Base-by-base conservation (phyloP, 2,329 filamentous ascomycete species). In the Colletotrichum plurivorum region DNA sequence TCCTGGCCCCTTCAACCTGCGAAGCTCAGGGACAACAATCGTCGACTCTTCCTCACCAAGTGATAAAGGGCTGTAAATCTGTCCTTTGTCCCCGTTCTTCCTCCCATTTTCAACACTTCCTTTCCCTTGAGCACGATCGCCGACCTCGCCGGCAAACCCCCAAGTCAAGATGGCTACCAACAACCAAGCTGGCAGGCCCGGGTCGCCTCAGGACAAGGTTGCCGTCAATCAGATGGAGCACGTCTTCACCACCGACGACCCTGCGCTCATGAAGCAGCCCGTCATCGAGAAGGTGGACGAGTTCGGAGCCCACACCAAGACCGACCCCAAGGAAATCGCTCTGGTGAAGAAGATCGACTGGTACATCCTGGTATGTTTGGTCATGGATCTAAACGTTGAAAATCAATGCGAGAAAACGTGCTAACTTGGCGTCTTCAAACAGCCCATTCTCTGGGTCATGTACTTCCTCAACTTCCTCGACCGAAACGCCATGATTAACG, bases 251-350 rank as follows among this genome's bases (percentile, higher is more conserved):
- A 43, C 45, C 27, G 58, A 70, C 20, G 62, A 70, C 53, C 66
- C 61, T 9, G 62, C 59, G 4, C 51, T 71, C 1, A 69, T 70
- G 70, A 71, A 71, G 55, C 57, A 62, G 25, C 56, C 58, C n/a
- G 41, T 18, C 15, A 22, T 61, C 15, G 73, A 73, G n/a, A 73
- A 73, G 18, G 63, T 72, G 10, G 80, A 82, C 63, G 80, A 82
- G 72, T 81, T 79, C 8, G 80, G 80, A 27, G 79, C 80, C 6
- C 75, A 77, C 59, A 77, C 77, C 59, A 82, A 82, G 73, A 81
- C 79, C 3, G 79, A 82, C 56, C 80, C 80, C 2, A 78, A 71
- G 41, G 78, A 81, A 56, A 80, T 80, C 67, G 76, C 75, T 5
- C 70, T 81, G 15, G 78, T 81, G 16, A 76, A 74, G 56, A 80